Evolutionary conservation across 1,284 basidiomycete species (phyloP), one percentile per base, ranked within the genome.

Genomic region (Schizophyllum commune): DNA sequence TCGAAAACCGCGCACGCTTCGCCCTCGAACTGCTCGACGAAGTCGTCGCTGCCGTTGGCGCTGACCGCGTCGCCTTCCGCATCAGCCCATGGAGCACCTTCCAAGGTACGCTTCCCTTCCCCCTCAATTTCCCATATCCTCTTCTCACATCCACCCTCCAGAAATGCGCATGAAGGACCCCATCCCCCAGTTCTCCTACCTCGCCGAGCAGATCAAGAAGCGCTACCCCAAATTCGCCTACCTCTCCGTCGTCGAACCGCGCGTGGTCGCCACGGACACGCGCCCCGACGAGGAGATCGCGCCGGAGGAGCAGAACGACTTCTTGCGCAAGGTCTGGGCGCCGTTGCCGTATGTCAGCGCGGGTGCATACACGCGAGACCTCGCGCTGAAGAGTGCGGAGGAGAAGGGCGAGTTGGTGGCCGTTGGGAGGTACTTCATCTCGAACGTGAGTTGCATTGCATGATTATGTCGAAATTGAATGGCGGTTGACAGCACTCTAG

Each of bases 1-100:
- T 27, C 27, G 27, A 80, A 69, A 82, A 82, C 68, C 71, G 82
- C 55, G 64, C 71, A 0, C 71, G 78, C 20, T 83, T 84, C 59
- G 68, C 73, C 1, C 70, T 81, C 63, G 72, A 72, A 67, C 74
- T 80, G 4, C 67, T 79, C 47, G 72, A 77, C 17, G 71, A 69
- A 1, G 63, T 78, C 13, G 66, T 64, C 1, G 61, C 67, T 3
- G 70, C 69, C 2, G 64, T 77, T 1, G 76, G 75, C 0, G 65
- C 65, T 33, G 66, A 71, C 52, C 70, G 72, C 57, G 74, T 76
- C 6, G 81, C 73, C 4, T 74, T 84, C 63, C 75, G 84, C 5
- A 61, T 83, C 39, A 77, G 77, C 52, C 84, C 84, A 0, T 85
- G 77, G 74, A 70, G 71, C 58, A 58, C 59, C 0, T 72, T 67